phyloP scores from a whole-genome alignment of 371 early-diverging fungal genomes.

The Rhizopus delemar region DNA sequence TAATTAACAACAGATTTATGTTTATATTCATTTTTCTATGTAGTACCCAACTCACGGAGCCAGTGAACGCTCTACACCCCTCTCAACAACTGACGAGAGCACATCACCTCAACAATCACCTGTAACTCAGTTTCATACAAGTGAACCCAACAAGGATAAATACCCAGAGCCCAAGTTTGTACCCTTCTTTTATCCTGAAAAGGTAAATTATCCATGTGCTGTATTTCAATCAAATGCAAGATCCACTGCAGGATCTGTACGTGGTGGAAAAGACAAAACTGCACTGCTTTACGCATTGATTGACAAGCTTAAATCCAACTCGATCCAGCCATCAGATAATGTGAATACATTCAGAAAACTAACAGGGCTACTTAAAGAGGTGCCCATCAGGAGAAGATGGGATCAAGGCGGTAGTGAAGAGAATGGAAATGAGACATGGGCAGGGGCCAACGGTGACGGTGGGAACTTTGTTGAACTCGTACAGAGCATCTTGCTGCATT shows the following conservation, averaged over 20 bases:
- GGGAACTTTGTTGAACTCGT: constrained; percentile 50
- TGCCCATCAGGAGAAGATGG: constrained; percentile 44
- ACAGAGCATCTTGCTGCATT: constrained; percentile 29
- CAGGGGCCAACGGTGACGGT: constrained; percentile 39
- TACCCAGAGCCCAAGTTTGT: constrained; percentile 23
- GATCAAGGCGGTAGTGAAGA: constrained; percentile 49
- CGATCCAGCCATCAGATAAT: constrained; percentile 1
- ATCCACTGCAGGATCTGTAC: constrained; percentile 4
- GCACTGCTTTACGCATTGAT: constrained; percentile 30
- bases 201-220: constrained; percentile 19
- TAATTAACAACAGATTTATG: background rate
- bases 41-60: constrained; percentile 27
- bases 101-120: constrained; percentile 15
- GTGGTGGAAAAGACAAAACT: constrained; percentile 35
- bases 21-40: constrained; percentile 9
- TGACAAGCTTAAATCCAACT: constrained; percentile 33
- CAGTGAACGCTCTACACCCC: constrained; percentile 20
- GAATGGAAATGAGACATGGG: constrained; percentile 44
- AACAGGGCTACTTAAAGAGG: constrained; percentile 39
- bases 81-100: constrained; percentile 16
- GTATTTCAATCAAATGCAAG: constrained; percentile 20
- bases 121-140: constrained; percentile 14
- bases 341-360: constrained; percentile 40
- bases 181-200: constrained; percentile 24
- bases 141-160: constrained; percentile 24